These are phyloP conservation scores for Phytophthora pini DNA, from an alignment of 352 stramenopile genomes.

Conservation along the genomic window DNA sequence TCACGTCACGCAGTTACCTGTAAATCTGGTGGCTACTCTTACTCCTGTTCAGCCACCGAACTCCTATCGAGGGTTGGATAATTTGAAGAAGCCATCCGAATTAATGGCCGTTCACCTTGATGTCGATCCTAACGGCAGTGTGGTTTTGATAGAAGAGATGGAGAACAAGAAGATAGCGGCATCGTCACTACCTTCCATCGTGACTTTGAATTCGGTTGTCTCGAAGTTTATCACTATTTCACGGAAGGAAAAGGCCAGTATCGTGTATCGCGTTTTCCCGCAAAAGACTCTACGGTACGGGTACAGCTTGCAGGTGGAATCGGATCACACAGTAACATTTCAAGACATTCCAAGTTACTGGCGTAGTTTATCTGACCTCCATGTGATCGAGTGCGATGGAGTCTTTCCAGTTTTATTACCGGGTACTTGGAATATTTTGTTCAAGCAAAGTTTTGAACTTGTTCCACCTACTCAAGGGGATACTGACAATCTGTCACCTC, in stretches of 20 bases:
- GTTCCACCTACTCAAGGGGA: constrained; percentile 14
- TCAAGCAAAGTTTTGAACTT: constrained; percentile 67
- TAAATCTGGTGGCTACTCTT: constrained; percentile 47
- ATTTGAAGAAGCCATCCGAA: constrained; percentile 17
- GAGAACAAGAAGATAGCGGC: not conserved
- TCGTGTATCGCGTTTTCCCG: constrained; percentile 58
- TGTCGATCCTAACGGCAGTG: constrained; percentile 55
- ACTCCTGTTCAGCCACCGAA: constrained; percentile 36
- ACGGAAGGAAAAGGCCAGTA: constrained; percentile 4
- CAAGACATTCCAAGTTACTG: constrained; percentile 54
- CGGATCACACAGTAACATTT: constrained; percentile 45
- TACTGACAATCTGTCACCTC: constrained; percentile 1
- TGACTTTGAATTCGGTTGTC: constrained; percentile 47
- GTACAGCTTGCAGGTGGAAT: constrained; percentile 66
- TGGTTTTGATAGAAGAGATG: constrained; percentile 55
- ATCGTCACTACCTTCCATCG: constrained; percentile 25
- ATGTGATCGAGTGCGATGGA: constrained; percentile 60
- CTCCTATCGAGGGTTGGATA: constrained; percentile 15
- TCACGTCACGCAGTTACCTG: constrained; percentile 3
- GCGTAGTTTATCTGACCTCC: constrained; percentile 46
- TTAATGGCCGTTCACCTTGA: constrained; percentile 33
- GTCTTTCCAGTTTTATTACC: constrained; percentile 52
- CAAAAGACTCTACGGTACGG: constrained; percentile 58
- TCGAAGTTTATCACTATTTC: constrained; percentile 45
- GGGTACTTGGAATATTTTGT: constrained; percentile 62